Conservation (phyloP, 2,329 filamentous ascomycete species). For the Aureobasidium uvarum region DNA sequence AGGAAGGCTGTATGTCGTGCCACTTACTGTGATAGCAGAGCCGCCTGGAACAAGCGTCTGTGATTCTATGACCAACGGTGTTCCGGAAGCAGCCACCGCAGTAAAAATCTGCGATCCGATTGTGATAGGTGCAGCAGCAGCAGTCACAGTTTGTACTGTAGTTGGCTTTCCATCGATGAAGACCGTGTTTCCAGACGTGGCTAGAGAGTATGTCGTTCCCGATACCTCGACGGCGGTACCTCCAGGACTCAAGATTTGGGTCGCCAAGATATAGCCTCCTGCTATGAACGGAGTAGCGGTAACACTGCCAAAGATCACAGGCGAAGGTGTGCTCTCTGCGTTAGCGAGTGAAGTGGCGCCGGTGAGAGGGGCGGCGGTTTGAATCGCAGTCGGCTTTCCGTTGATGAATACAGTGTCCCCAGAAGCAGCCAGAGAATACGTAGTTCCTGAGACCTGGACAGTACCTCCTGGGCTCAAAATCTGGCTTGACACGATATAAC, state of each 20-base stretch:
- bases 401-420: background rate
- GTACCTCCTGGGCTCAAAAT: background rate
- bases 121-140: background rate
- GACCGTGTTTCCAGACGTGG: background rate
- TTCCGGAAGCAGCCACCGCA: background rate
- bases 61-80: constrained; percentile 12
- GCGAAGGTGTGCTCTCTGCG: background rate
- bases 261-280: background rate
- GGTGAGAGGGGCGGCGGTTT: too few species aligned
- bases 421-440: background rate
- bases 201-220: background rate
- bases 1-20: background rate
- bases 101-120: background rate
- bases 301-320: background rate
- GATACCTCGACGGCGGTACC: background rate
- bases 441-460: background rate
- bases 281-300: background rate
- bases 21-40: background rate
- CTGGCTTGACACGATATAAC: background rate
- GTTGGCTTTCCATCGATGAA: background rate
- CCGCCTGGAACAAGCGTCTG: constrained; percentile 13
- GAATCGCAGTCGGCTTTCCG: background rate
- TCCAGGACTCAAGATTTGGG: constrained; percentile 1
- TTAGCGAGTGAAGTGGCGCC: background rate
- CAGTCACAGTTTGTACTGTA: background rate